These are phyloP conservation scores for Abrus pulchellus DNA, from an alignment of 306 rosid species.

Conservation along the genomic window DNA sequence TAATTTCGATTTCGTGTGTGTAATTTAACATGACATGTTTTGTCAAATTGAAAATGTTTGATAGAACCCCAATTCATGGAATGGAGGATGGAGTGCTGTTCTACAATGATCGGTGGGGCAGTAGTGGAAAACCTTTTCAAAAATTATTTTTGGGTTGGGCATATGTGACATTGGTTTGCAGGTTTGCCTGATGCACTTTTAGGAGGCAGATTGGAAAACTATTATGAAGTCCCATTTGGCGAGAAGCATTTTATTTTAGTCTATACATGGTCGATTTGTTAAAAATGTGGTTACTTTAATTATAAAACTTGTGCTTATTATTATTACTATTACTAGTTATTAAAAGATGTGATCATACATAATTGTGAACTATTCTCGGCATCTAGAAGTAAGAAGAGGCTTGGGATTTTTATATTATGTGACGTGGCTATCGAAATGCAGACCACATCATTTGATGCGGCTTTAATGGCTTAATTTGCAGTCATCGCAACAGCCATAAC, in stretches of 20 bases:
- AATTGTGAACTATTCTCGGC: not conserved
- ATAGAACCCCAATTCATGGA: constrained; percentile 18
- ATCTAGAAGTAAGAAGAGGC: constrained; percentile 13
- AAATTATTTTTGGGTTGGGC: not conserved
- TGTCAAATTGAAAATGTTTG: constrained; percentile 5
- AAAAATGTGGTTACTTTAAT: not conserved
- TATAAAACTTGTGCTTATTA: not conserved
- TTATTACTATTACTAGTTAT: not conserved
- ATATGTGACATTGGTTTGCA: not conserved
- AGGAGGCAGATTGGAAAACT: constrained; percentile 19
- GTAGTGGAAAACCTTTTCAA: not conserved
- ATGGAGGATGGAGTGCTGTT: not conserved
- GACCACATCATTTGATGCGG: not conserved
- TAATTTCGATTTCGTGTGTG: not conserved
- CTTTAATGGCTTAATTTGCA: not conserved
- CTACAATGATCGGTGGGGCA: not conserved
- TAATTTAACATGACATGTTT: not conserved
- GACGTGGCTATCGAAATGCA: not conserved
- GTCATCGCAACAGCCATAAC: too few species aligned
- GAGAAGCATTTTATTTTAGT: not conserved
- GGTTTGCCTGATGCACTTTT: not conserved
- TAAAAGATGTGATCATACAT: constrained; percentile 3
- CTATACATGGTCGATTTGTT: not conserved
- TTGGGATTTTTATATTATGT: not conserved
- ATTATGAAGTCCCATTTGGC: not conserved